A percentile compares a stretch with the other conserved stretches of the same genome.
These are phyloP conservation scores for Vanrija sp. DNA, from an alignment of 1,284 basidiomycete species.

Conservation along the genomic window DNA sequence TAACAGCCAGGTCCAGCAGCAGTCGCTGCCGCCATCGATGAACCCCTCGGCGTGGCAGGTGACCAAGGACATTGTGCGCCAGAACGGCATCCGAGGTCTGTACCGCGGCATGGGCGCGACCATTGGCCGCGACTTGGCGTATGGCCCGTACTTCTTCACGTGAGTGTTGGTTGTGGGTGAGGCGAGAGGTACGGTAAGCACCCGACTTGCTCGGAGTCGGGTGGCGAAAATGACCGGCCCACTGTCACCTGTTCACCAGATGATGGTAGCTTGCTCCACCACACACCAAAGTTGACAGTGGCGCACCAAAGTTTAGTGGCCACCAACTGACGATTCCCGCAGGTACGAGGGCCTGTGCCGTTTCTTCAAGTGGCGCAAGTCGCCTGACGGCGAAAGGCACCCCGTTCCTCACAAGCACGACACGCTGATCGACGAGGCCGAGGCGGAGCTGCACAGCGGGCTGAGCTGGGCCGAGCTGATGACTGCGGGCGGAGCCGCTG, in stretches of 20 bases:
- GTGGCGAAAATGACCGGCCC: too few relatives aligned
- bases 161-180: conserved; percentile 41
- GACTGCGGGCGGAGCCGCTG: conserved; percentile 72
- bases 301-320: neutral
- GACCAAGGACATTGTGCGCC: conserved; percentile 56
- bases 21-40: conserved; percentile 49
- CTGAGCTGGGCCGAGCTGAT: conserved; percentile 62
- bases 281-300: too few relatives aligned
- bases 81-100: conserved; percentile 62
- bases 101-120: conserved; percentile 72
- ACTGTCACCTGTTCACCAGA: too few relatives aligned
- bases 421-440: conserved; percentile 52
- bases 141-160: conserved; percentile 78
- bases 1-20: conserved; percentile 61
- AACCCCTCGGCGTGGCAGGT: conserved; percentile 55
- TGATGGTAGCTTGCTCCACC: too few relatives aligned
- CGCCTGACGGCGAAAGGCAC: conserved; percentile 6
- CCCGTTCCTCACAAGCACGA: conserved; percentile 25
- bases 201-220: too few relatives aligned
- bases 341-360: conserved; percentile 71
- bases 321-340: neutral
- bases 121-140: conserved; percentile 68
- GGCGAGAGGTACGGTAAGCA: too few relatives aligned
- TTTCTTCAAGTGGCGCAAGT: conserved; percentile 50
- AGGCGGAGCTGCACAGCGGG: conserved; percentile 49